A percentile compares a stretch with the other conserved stretches of the same genome.
phyloP scores from a whole-genome alignment of 108 stramenopile genomes.

The Epipyxis sp. region DNA sequence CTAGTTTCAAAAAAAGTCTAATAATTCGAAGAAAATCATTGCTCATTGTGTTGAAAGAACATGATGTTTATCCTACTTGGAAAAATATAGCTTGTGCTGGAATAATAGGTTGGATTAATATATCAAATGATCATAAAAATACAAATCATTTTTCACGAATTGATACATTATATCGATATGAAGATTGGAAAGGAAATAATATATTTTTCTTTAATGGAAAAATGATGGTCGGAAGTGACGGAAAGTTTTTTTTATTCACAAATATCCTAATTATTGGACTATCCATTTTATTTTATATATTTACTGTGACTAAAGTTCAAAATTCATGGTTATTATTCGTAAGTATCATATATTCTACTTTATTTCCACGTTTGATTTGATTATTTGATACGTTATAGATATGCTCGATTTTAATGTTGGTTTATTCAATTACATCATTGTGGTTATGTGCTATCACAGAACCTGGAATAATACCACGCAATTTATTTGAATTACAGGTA shows the following conservation, averaged over 20 bases:
- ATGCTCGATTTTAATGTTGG: neutral
- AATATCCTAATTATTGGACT: neutral
- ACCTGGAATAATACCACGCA: neutral
- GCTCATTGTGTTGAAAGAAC: neutral
- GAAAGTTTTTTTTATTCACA: neutral
- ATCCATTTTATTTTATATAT: neutral
- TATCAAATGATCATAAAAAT: neutral
- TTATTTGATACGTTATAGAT: neutral
- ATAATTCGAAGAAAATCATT: neutral
- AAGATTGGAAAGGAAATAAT: neutral
- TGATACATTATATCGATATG: neutral
- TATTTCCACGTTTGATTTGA: neutral
- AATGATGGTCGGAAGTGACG: neutral
- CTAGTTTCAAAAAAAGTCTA: neutral
- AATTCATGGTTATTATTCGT: neutral
- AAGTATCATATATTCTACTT: neutral
- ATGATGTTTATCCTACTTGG: neutral
- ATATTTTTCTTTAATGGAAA: neutral
- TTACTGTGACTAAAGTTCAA: neutral
- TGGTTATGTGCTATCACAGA: neutral
- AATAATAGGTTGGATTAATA: neutral
- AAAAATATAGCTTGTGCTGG: neutral
- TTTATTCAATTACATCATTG: neutral
- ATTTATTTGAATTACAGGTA: neutral
- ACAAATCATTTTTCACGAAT: neutral